Conservation (phyloP, 2,329 filamentous ascomycete species). For the Cadophora sp. region DNA sequence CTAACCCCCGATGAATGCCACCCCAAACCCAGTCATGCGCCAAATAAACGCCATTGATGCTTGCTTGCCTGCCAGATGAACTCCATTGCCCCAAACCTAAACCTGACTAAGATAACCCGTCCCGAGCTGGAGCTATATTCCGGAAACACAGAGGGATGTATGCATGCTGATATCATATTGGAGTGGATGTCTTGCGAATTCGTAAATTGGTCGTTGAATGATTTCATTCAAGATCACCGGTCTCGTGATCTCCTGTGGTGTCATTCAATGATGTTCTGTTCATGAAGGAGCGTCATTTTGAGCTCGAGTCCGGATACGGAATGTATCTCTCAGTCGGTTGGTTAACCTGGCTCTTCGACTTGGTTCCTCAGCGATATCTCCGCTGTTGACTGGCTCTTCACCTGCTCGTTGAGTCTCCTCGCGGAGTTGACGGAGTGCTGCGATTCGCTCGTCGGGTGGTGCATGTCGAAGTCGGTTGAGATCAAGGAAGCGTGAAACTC, state of each 20-base stretch:
- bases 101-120: neutral
- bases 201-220: conserved; percentile 18
- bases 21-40: neutral
- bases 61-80: neutral
- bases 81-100: neutral
- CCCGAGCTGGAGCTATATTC: neutral
- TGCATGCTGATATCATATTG: conserved; percentile 9
- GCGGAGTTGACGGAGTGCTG: conserved; percentile 59
- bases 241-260: neutral
- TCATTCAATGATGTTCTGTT: neutral
- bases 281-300: conserved; percentile 28
- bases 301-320: conserved; percentile 41
- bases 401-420: conserved; percentile 44
- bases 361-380: conserved; percentile 36
- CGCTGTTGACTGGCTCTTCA: conserved; percentile 13
- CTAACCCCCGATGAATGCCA: neutral
- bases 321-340: conserved; percentile 39
- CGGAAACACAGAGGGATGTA: neutral
- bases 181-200: neutral
- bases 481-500: conserved; percentile 62
- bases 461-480: conserved; percentile 63
- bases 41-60: conserved; percentile 20
- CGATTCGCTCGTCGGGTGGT: conserved; percentile 67
- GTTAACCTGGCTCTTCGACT: conserved; percentile 42
- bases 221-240: neutral